Evolutionary conservation across 2,329 filamentous ascomycete species (phyloP), one percentile per base, ranked within the genome.

Genomic region (Phyllosticta citribraziliensis): DNA sequence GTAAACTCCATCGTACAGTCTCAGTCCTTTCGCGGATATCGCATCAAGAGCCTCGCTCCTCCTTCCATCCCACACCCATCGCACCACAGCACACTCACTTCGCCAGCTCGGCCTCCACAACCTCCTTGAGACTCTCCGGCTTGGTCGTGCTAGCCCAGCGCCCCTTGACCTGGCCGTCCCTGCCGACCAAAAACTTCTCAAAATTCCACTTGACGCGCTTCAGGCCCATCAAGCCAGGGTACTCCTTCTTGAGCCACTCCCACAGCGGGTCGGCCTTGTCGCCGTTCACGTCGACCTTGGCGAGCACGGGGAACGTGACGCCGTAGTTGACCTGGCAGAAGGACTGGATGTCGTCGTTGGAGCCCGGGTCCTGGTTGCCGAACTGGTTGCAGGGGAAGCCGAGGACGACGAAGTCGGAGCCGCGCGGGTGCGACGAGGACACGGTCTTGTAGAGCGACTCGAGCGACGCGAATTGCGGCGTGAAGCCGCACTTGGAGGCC

Each of bases 381-480:
- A 99, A 99, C 78, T 99, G 94, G 82, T 97, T 99, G 86, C 93
- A 97, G 62, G 94, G 94, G 79, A 99, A 97, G 69, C 92, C 94
- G 72, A 99, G 82, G 56, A 99, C 85, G 70, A 85, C 81, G 74
- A 99, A 94, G 70, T 91, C 82, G 66, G 90, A 85, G 33, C 35
- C 35, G 14, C 17, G 14, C 33, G 80, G 82, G 80, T 95, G 79
- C 70, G 84, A 81, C 66, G 80, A 80, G 68, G 84, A 85, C 72
- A 97, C 70, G 57, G 79, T 76, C 70, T 96, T 89, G 84, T 96
- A 96, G 65, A 99, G 84, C 71, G 84, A 87, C 80, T 99, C 92
- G 57, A 99, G 88, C 33, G 89, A 90, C 65, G 84, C 86, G 77
- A 94, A 97, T 78, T 99, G 94, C 12, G 91, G 91, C 2, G 94